phyloP scores from a whole-genome alignment of 352 stramenopile genomes.

The Globisporangium yorkense region DNA sequence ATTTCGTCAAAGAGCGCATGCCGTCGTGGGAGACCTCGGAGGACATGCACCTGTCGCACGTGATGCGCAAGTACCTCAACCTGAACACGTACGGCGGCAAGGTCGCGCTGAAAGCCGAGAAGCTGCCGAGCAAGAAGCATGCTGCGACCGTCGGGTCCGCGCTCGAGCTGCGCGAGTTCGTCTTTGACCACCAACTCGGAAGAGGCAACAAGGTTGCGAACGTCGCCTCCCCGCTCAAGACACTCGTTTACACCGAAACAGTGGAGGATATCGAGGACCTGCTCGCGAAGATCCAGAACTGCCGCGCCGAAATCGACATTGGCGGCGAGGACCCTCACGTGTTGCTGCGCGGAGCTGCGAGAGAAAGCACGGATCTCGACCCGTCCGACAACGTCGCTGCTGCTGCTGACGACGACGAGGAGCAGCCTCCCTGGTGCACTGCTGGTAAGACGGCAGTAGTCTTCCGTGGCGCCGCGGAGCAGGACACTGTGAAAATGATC shows the following conservation, averaged over 20 bases:
- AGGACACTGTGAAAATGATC: slow-evolving; percentile 37
- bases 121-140: slow-evolving; percentile 31
- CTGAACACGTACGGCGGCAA: slow-evolving; percentile 53
- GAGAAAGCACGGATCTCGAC: background rate
- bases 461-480: slow-evolving; percentile 43
- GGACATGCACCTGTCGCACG: slow-evolving; percentile 58
- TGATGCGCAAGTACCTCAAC: slow-evolving; percentile 62
- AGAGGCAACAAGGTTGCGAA: slow-evolving; percentile 54
- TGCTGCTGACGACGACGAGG: background rate
- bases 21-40: slow-evolving; percentile 48
- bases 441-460: slow-evolving; percentile 42
- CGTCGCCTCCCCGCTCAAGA: slow-evolving; percentile 34
- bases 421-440: slow-evolving; percentile 27
- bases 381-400: background rate
- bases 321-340: background rate
- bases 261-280: slow-evolving; percentile 40
- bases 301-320: slow-evolving; percentile 6
- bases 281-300: slow-evolving; percentile 26
- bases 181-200: slow-evolving; percentile 55
- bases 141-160: slow-evolving; percentile 39
- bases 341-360: background rate
- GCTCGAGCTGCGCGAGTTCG: slow-evolving; percentile 42
- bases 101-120: slow-evolving; percentile 24
- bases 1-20: slow-evolving; percentile 49
- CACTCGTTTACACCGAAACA: slow-evolving; percentile 49